A percentile compares a stretch with the other conserved stretches of the same genome.
phyloP scores from a whole-genome alignment of 1,284 basidiomycete genomes.

The Rhodotorula sp. region DNA sequence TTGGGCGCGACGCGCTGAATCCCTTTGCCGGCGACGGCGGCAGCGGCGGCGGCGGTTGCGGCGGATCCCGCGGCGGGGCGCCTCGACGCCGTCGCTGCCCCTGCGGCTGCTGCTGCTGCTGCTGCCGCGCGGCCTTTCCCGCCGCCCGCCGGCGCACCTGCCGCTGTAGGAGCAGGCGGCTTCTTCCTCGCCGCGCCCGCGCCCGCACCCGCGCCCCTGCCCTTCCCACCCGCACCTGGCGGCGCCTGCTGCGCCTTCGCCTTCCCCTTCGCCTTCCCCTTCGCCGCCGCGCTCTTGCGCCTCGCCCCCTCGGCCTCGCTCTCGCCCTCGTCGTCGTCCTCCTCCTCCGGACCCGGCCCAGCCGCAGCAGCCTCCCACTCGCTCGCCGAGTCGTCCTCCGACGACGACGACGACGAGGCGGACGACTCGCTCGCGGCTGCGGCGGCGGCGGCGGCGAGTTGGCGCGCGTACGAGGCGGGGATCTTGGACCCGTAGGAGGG shows the following conservation, averaged over 20 bases:
- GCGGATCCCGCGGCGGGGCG: not conserved
- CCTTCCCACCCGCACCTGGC: too few species aligned
- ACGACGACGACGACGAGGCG: not conserved
- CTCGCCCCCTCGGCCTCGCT: not conserved
- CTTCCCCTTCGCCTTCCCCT: not conserved
- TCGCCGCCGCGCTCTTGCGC: not conserved
- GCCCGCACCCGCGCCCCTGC: too few species aligned
- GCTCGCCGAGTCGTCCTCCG: not conserved
- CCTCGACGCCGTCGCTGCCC: too few species aligned
- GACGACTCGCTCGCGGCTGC: conserved; percentile 1
- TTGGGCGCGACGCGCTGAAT: conserved; percentile 13
- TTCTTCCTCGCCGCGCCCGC: not conserved
- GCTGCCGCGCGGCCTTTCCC: too few species aligned
- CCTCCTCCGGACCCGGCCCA: not conserved
- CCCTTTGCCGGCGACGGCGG: not conserved
- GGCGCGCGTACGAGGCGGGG: not conserved
- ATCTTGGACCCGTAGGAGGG: conserved; percentile 5
- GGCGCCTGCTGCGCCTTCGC: not conserved
- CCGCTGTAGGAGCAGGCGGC: not conserved
- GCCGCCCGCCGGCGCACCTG: not conserved
- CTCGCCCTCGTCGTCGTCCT: not conserved
- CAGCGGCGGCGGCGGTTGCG: not conserved
- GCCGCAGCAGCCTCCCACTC: not conserved
- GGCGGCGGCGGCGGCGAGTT: not conserved
- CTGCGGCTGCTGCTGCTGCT: too few species aligned